Evolutionary conservation across 1,284 basidiomycete species (phyloP), one percentile per base, ranked within the genome.

Genomic region (Kalmanozyma brasiliensis): DNA sequence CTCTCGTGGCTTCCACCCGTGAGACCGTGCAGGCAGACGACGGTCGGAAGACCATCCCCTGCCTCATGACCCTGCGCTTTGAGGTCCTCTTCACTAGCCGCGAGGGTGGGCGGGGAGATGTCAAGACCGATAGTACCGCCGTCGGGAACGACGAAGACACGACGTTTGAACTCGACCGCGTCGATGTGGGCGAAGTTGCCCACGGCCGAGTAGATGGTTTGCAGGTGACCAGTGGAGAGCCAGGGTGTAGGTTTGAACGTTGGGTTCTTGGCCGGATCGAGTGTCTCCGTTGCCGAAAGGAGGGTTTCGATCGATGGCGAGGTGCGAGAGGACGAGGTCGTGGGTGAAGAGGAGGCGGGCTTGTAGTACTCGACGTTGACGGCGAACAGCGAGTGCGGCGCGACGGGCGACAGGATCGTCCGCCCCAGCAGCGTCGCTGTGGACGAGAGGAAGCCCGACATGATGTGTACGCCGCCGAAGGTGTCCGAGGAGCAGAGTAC

Each of bases 1-100:
- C 59, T 71, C 57, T 82, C 80, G 49, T 77, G 68, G 24, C 71
- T 74, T 13, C 80, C 80, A 13, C 80, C 80, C 0, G 79, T 81
- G 14, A 82, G 56, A n/a, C 80, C 80, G 45, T 82, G 80, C 13
- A 72, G 42, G 34, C 73, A 66, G 19, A 82, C 72, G 8, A 82
- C 74, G 13, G 79, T 81, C 7, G 72, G 73, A 4, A 70, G 34
- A 7, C 60, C 59, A 17, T 69, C 61, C 16, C 53, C 49, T 20
- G 43, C 55, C 13, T 52, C 20, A 24, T 63, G 42, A 26, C 40
- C 43, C 13, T 52, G 35, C 8, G 49, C n/a, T 13, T 48, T 42
- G 1, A 72, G 59, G 40, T 72, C 47, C 9, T 41, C 55, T 14
- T 73, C 63, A 13, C 61, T 58, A 8, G 42, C 20, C 0, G 74